Evolutionary conservation across 768 basidiomycete species (phyloP).

Genomic region (Candolleomyces aberdarensis): DNA sequence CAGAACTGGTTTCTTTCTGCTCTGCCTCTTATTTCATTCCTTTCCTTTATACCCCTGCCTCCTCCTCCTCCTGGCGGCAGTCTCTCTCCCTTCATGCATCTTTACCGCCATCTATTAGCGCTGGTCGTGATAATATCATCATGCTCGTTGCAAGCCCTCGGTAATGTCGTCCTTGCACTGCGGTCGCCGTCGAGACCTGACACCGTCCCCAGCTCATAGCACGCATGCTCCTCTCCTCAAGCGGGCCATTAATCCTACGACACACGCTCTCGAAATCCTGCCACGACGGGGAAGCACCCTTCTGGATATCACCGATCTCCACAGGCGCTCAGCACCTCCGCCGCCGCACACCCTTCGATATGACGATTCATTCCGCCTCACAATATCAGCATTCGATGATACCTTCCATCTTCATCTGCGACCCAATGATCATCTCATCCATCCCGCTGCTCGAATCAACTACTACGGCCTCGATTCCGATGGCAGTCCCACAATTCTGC

Average conservation of each 20-base stretch:
- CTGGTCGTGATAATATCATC: conserved; percentile 43
- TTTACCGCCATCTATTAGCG: conserved; percentile 19
- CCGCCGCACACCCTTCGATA: conserved; percentile 52
- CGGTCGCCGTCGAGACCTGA: conserved; percentile 2
- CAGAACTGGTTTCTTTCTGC: not conserved
- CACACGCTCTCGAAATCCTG: conserved; percentile 53
- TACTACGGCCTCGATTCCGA: conserved; percentile 54
- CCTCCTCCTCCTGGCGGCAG: not conserved
- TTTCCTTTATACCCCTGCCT: conserved; percentile 1
- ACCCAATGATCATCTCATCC: conserved; percentile 76
- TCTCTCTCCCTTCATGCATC: conserved; percentile 2
- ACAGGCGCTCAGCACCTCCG: conserved; percentile 32
- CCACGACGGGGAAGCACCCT: conserved; percentile 35
- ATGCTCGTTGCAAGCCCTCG: conserved; percentile 23
- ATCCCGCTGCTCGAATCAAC: conserved; percentile 71
- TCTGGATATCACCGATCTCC: conserved; percentile 18
- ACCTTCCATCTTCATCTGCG: conserved; percentile 70
- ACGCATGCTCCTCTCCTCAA: conserved; percentile 45
- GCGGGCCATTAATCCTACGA: conserved; percentile 46
- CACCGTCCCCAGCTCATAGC: conserved; percentile 40
- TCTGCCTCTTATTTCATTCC: not conserved
- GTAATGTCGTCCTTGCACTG: conserved; percentile 25
- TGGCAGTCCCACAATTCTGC: conserved; percentile 47
- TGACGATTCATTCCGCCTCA: conserved; percentile 69
- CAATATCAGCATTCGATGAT: conserved; percentile 62